A percentile compares a stretch with the other conserved stretches of the same genome.
Evolutionary conservation across 805 yeast species (phyloP).

Genomic region (Lipomyces orientalis): DNA sequence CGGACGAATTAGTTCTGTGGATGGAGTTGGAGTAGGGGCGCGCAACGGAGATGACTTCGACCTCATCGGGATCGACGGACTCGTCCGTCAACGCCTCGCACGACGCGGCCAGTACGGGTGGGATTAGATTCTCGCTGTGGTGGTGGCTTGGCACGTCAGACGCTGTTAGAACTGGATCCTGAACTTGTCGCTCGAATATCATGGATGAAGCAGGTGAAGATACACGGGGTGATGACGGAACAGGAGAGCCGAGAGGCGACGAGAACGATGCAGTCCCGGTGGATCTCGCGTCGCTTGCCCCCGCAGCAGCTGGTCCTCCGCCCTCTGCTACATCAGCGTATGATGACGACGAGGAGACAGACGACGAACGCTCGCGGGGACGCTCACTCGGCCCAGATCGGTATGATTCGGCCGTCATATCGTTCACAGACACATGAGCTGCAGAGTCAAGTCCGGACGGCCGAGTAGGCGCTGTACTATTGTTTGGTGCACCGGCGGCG

Average conservation of each 20-base stretch:
- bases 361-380: background rate
- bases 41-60: constrained; percentile 71
- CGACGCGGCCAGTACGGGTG: constrained; percentile 84
- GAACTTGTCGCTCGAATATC: constrained; percentile 72
- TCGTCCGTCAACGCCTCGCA: constrained; percentile 64
- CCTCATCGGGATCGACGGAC: constrained; percentile 64
- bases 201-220: constrained; percentile 50
- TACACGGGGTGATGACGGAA: constrained; percentile 3
- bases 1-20: constrained; percentile 8
- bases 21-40: constrained; percentile 48
- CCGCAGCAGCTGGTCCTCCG: background rate
- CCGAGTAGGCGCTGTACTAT: background rate
- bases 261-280: background rate
- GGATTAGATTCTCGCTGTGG: constrained; percentile 68
- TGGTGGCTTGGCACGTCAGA: constrained; percentile 44
- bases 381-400: background rate
- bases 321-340: constrained; percentile 6
- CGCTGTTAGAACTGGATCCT: constrained; percentile 52
- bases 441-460: background rate
- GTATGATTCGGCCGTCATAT: background rate
- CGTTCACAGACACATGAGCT: background rate
- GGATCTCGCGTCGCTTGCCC: background rate
- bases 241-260: background rate
- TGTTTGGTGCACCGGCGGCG: background rate
- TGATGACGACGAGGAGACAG: constrained; percentile 13